A percentile compares a stretch with the other conserved stretches of the same genome.
Evolutionary conservation across 2,329 filamentous ascomycete species (phyloP).

Genomic region (Colletotrichum somersetense): DNA sequence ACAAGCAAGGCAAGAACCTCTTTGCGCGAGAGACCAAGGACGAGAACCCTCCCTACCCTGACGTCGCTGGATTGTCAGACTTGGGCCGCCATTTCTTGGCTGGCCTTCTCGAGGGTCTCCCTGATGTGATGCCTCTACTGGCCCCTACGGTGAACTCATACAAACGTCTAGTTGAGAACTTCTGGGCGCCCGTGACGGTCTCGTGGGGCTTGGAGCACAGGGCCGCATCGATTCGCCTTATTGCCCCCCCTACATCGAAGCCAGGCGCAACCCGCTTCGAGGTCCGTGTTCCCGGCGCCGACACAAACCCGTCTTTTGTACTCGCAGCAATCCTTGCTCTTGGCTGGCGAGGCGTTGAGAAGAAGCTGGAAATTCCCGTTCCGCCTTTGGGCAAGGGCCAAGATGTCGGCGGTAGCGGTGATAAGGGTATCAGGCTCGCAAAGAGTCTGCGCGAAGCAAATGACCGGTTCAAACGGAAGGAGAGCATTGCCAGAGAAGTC

Average conservation of each 20-base stretch:
- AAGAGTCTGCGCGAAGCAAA: conserved; percentile 90
- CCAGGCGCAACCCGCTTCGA: conserved; percentile 92
- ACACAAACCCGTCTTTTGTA: conserved; percentile 90
- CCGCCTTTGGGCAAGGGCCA: conserved; percentile 88
- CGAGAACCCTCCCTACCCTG: conserved; percentile 76
- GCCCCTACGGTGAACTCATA: conserved; percentile 98
- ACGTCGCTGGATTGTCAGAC: conserved; percentile 86
- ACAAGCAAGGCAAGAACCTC: conserved; percentile 84
- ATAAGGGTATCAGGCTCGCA: conserved; percentile 82
- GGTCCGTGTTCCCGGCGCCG: conserved; percentile 92
- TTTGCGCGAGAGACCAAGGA: conserved; percentile 79
- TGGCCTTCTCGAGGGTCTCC: conserved; percentile 87
- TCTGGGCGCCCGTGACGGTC: conserved; percentile 98
- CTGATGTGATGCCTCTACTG: conserved; percentile 94
- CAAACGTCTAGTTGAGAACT: conserved; percentile 98
- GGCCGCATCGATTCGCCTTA: conserved; percentile 89
- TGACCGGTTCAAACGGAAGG: conserved; percentile 78
- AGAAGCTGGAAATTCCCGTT: conserved; percentile 86
- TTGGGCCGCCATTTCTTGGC: conserved; percentile 93
- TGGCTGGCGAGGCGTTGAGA: conserved; percentile 92
- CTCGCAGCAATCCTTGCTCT: conserved; percentile 88
- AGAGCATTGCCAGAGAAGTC: conserved; percentile 91
- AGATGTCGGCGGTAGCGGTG: conserved; percentile 78
- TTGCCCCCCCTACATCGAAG: conserved; percentile 87
- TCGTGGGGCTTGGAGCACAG: conserved; percentile 98